These are phyloP conservation scores for Amylocarpus encephaloides DNA, from an alignment of 2,329 filamentous ascomycete species.

Conservation along the genomic window DNA sequence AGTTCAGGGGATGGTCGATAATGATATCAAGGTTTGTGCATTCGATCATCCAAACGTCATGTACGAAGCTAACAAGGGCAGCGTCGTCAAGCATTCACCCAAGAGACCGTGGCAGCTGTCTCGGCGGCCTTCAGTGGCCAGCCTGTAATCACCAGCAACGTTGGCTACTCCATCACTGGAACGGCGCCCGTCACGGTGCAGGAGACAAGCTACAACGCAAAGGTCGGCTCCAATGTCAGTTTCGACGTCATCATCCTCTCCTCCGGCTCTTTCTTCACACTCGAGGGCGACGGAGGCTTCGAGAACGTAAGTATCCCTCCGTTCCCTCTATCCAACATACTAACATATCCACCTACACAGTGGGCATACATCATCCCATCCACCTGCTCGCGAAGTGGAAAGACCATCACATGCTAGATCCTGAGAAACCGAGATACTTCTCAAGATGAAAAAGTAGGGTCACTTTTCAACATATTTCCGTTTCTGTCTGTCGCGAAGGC, in stretches of 20 bases:
- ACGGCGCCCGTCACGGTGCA: slow-evolving; percentile 2
- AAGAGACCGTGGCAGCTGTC: slow-evolving; percentile 12
- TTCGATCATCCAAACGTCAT: not conserved
- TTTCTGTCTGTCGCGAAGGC: no score
- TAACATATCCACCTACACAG: not conserved
- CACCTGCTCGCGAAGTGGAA: slow-evolving; percentile 1
- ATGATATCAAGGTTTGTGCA: slow-evolving; percentile 7
- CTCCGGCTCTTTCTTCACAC: slow-evolving; percentile 9
- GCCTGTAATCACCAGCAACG: slow-evolving; percentile 16
- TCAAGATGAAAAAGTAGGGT: no score
- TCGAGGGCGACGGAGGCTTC: slow-evolving; percentile 12
- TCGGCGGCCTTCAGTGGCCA: slow-evolving; percentile 8
- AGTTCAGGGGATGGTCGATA: slow-evolving; percentile 13
- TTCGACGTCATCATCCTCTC: slow-evolving; percentile 15
- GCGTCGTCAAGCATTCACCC: slow-evolving; percentile 16
- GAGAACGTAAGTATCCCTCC: slow-evolving; percentile 7
- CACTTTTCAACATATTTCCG: no score
- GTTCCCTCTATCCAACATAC: not conserved
- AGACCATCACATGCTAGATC: slow-evolving; percentile 10
- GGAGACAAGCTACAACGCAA: slow-evolving; percentile 16
- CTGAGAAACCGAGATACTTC: not conserved
- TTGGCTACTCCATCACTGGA: slow-evolving; percentile 10
- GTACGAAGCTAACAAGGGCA: not conserved
- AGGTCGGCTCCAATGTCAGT: slow-evolving; percentile 15
- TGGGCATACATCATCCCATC: slow-evolving; percentile 8